Evolutionary conservation across 2,329 filamentous ascomycete genomes (phyloP).

Genomic region (Aspergillus hortae): DNA sequence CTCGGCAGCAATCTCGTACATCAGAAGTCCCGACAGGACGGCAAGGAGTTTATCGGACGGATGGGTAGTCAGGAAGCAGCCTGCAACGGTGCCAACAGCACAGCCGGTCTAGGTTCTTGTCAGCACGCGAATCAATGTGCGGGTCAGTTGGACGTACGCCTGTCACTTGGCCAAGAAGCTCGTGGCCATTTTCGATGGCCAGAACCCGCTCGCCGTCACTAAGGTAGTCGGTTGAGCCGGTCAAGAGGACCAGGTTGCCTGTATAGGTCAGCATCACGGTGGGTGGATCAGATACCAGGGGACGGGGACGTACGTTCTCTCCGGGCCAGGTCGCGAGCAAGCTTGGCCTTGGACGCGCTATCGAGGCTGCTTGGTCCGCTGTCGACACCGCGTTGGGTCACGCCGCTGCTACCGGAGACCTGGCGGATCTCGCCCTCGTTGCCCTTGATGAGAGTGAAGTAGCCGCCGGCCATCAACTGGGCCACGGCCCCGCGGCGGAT

Average conservation of each 20-base stretch:
- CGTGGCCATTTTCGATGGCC: slow-evolving; percentile 72
- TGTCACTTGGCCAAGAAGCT: slow-evolving; percentile 46
- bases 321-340: slow-evolving; percentile 65
- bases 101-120: slow-evolving; percentile 61
- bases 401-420: slow-evolving; percentile 57
- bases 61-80: slow-evolving; percentile 67
- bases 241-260: slow-evolving; percentile 72
- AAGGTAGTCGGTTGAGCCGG: slow-evolving; percentile 72
- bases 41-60: slow-evolving; percentile 66
- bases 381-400: slow-evolving; percentile 81
- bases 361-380: slow-evolving; percentile 58
- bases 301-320: slow-evolving; percentile 52
- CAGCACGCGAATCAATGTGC: background rate
- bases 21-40: slow-evolving; percentile 66
- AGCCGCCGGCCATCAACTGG: slow-evolving; percentile 67
- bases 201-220: slow-evolving; percentile 69
- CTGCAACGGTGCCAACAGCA: slow-evolving; percentile 76
- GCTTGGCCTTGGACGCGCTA: slow-evolving; percentile 53
- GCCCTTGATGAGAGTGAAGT: slow-evolving; percentile 87
- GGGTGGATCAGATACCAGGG: background rate
- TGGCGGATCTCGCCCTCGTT: slow-evolving; percentile 85
- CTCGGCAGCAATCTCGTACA: slow-evolving; percentile 77
- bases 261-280: background rate
- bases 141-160: slow-evolving; percentile 29
- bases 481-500: slow-evolving; percentile 69